Evolutionary conservation across 164 flowering plant genomes (phyloP).

Genomic region (Magnolia sinica): DNA sequence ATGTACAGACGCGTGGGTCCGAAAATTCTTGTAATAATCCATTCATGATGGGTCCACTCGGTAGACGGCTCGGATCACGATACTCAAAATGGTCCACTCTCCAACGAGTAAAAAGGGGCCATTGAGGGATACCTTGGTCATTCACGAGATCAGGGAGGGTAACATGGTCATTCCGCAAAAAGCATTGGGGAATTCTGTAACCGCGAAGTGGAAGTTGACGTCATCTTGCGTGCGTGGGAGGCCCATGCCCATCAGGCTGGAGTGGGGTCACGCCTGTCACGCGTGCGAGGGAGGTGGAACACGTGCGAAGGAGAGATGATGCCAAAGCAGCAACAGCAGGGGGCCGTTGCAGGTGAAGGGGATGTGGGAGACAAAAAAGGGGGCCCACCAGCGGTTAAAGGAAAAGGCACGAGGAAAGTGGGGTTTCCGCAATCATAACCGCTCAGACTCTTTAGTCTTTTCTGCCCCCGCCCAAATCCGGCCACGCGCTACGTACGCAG

Average conservation of each 20-base stretch:
- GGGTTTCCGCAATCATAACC: conserved; percentile 16
- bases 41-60: too few species aligned
- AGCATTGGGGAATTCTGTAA: neutral
- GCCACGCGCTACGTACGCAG: neutral
- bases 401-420: neutral
- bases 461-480: neutral
- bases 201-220: neutral
- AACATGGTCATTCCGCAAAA: neutral
- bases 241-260: neutral
- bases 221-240: neutral
- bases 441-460: neutral
- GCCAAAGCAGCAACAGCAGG: neutral
- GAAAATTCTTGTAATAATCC: neutral
- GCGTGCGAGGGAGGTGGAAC: conserved; percentile 6
- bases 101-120: neutral
- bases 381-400: conserved; percentile 13
- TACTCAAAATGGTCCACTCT: neutral
- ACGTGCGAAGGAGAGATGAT: conserved; percentile 1
- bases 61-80: neutral
- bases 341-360: conserved; percentile 6
- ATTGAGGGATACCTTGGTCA: neutral
- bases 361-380: conserved; percentile 15
- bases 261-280: conserved; percentile 7
- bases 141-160: neutral
- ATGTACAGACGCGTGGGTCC: neutral